Conservation (phyloP, 306 rosid species). For the Benincasa hispida region DNA sequence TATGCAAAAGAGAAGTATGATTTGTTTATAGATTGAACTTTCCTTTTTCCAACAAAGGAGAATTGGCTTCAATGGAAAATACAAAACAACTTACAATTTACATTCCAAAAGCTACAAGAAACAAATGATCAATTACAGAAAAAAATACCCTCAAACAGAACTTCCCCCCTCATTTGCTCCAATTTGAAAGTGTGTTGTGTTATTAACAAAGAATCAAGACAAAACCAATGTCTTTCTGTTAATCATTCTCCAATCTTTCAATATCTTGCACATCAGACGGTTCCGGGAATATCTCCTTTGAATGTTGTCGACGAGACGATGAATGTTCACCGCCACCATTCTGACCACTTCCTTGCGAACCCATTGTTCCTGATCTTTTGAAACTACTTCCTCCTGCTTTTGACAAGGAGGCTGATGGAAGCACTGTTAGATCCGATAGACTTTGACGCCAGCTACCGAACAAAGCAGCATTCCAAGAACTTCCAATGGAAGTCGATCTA, state of each 20-base stretch:
- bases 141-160: constrained; percentile 39
- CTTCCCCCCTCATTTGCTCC: neutral
- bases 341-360: constrained; percentile 59
- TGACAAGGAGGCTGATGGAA: constrained; percentile 38
- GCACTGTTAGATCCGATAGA: constrained; percentile 40
- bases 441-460: constrained; percentile 96
- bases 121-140: constrained; percentile 37
- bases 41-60: constrained; percentile 13
- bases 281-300: constrained; percentile 71
- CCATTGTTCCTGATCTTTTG: constrained; percentile 57
- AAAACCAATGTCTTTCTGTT: constrained; percentile 17
- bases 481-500: constrained; percentile 65
- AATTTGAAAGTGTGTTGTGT: constrained; percentile 9
- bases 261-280: constrained; percentile 50
- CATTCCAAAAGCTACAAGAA: constrained; percentile 18
- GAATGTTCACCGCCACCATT: constrained; percentile 47
- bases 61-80: constrained; percentile 21
- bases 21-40: neutral
- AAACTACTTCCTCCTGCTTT: constrained; percentile 47
- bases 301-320: constrained; percentile 50
- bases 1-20: neutral
- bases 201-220: constrained; percentile 45
- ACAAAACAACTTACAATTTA: constrained; percentile 27
- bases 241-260: constrained; percentile 38
- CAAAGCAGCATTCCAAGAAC: constrained; percentile 85